Evolutionary conservation across 2,329 filamentous ascomycete species (phyloP), one percentile per base, ranked within the genome.

Genomic region (Diaporthe eres): DNA sequence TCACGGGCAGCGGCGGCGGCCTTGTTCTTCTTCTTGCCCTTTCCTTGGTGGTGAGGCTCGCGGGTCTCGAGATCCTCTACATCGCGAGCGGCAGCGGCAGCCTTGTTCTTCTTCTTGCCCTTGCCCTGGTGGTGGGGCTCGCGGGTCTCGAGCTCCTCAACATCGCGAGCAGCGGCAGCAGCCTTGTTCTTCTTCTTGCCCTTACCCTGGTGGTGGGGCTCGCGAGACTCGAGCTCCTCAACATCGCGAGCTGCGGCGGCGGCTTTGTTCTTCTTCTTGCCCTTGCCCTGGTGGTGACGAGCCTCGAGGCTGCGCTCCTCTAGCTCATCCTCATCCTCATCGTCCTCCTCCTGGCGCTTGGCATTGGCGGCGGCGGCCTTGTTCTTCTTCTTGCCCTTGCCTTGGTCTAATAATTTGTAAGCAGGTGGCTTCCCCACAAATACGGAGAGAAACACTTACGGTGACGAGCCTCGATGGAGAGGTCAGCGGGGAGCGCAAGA

Each of bases 61-160:
- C 70, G 74, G 19, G 74, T 28, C 74, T 75, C 70, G n/a, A 68
- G 12, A 0, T 77, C 74, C 15, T 71, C 53, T 2, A 49, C 61
- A 2, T 51, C 68, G 7, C 71, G 53, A 4, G 60, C 67, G 6
- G 51, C 60, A 9, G 31, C 28, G 3, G 39, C 47, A 10, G 34
- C 53, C 28, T 63, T 53, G 25, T 53, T 34, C 25, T 75, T 71
- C 70, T 78, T 76, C 44, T 37, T 49, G 34, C 55, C 57, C 10
- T 72, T 63, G 28, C 77, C 57, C 42, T 74, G 34, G 70, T 80
- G 80, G 63, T 80, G 80, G 3, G 78, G 77, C 72, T 79, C 78
- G 10, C 78, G 78, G 5, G 72, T 53, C 25, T 80, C 78, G 10
- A 79, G 37, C 13, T 77, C 58, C 25, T 63, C 53, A 15, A 74